phyloP scores from a whole-genome alignment of 2,329 filamentous ascomycete genomes.

The Calonectria crousiana region DNA sequence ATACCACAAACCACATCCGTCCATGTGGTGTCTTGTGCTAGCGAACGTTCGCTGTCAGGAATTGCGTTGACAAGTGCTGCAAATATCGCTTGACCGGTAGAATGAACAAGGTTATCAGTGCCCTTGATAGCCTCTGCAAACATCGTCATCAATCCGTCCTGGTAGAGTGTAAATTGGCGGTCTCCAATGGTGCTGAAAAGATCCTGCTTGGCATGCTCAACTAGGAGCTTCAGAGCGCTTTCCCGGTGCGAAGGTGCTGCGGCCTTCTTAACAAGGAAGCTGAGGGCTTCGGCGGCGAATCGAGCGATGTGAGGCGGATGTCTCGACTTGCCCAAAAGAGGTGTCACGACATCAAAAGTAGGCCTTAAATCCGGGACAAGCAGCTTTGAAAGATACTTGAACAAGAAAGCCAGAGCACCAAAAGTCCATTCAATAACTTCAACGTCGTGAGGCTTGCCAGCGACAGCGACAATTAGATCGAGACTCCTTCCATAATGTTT shows the following conservation, averaged over 20 bases:
- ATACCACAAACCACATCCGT: slow-evolving; percentile 79
- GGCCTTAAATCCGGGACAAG: slow-evolving; percentile 88
- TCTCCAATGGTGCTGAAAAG: slow-evolving; percentile 66
- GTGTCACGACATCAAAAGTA: slow-evolving; percentile 84
- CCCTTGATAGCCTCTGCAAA: slow-evolving; percentile 85
- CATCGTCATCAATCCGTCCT: slow-evolving; percentile 91
- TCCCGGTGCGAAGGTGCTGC: slow-evolving; percentile 83
- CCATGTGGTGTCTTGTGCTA: slow-evolving; percentile 64
- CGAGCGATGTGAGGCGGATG: slow-evolving; percentile 90
- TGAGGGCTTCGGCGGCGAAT: slow-evolving; percentile 95
- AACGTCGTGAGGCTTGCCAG: slow-evolving; percentile 80
- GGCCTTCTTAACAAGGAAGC: slow-evolving; percentile 92
- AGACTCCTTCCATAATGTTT: slow-evolving; percentile 85
- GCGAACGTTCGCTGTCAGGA: slow-evolving; percentile 62
- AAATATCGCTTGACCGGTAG: slow-evolving; percentile 67
- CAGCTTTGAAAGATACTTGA: slow-evolving; percentile 94
- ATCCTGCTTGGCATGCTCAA: slow-evolving; percentile 79
- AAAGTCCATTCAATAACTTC: slow-evolving; percentile 99
- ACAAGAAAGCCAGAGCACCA: slow-evolving; percentile 91
- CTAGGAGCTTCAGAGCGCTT: slow-evolving; percentile 76
- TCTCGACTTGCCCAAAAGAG: slow-evolving; percentile 83
- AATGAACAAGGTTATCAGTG: slow-evolving; percentile 70
- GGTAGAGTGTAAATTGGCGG: slow-evolving; percentile 76
- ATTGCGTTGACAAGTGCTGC: slow-evolving; percentile 64
- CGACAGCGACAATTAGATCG: slow-evolving; percentile 80